phyloP scores from a whole-genome alignment of 164 flowering plant species.

The Umbilicus rupestris region DNA sequence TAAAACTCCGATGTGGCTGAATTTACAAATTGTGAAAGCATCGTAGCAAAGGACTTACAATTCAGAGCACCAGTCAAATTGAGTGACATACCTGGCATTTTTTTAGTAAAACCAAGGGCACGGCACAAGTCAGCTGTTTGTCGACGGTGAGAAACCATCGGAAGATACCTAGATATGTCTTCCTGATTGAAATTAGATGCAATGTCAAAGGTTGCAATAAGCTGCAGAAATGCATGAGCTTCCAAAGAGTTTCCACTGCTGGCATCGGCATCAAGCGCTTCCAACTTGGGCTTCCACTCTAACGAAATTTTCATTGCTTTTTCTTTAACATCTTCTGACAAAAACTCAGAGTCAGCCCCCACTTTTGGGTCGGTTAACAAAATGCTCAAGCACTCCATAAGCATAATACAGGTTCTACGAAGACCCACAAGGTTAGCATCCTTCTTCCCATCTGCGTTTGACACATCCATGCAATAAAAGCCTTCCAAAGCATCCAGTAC shows the following conservation, averaged over 20 bases:
- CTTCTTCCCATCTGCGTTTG: slow-evolving; percentile 61
- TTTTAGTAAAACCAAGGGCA: slow-evolving; percentile 62
- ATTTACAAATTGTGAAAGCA: not conserved
- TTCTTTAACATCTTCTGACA: slow-evolving; percentile 48
- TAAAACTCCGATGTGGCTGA: not conserved
- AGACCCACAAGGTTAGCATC: slow-evolving; percentile 65
- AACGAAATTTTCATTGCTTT: slow-evolving; percentile 70
- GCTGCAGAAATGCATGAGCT: slow-evolving; percentile 94
- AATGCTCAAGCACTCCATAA: slow-evolving; percentile 78
- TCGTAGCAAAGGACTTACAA: not conserved
- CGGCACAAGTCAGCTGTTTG: slow-evolving; percentile 87
- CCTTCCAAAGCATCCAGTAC: slow-evolving; percentile 67
- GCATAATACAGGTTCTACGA: slow-evolving; percentile 87
- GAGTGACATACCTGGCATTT: slow-evolving; percentile 72
- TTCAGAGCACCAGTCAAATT: not conserved
- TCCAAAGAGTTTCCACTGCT: slow-evolving; percentile 89
- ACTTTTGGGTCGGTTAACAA: slow-evolving; percentile 28
- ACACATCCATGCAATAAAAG: slow-evolving; percentile 48
- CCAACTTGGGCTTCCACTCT: slow-evolving; percentile 87
- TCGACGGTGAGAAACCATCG: slow-evolving; percentile 87
- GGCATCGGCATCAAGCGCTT: slow-evolving; percentile 66
- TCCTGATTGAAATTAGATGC: slow-evolving; percentile 67
- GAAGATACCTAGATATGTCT: slow-evolving; percentile 57
- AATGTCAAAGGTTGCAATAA: slow-evolving; percentile 70
- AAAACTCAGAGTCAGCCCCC: slow-evolving; percentile 29